Evolutionary conservation across 768 basidiomycete species (phyloP).

Genomic region (Russula virescens): DNA sequence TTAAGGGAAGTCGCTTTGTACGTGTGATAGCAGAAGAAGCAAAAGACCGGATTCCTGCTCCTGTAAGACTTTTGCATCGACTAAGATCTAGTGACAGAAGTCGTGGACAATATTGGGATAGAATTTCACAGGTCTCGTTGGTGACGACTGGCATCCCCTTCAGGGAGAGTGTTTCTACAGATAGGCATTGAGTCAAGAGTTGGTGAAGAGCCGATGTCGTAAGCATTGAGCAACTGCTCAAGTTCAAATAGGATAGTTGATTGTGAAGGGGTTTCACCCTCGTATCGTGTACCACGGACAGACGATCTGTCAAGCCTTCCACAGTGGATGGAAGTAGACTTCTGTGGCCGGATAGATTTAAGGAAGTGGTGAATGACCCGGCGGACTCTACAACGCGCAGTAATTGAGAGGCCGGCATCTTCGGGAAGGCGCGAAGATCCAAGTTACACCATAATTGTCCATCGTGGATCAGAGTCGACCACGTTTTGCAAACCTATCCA

Average conservation of each 20-base stretch:
- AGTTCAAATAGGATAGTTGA: constrained; percentile 62
- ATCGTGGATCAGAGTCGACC: constrained; percentile 73
- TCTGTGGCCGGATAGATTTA: constrained; percentile 62
- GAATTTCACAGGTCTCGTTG: constrained; percentile 65
- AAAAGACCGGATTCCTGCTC: constrained; percentile 50
- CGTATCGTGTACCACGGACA: constrained; percentile 41
- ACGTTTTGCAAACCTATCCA: constrained; percentile 65
- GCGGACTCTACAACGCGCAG: constrained; percentile 46
- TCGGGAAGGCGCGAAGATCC: constrained; percentile 58
- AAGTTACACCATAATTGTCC: constrained; percentile 79
- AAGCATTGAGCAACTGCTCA: constrained; percentile 66
- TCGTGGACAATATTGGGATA: constrained; percentile 52
- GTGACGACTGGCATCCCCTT: constrained; percentile 66
- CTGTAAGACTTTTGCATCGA: constrained; percentile 64
- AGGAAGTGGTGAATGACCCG: constrained; percentile 56
- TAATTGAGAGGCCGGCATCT: constrained; percentile 46
- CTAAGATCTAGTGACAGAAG: constrained; percentile 62
- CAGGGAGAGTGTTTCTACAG: constrained; percentile 51
- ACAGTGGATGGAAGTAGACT: constrained; percentile 45
- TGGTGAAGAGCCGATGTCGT: constrained; percentile 63
- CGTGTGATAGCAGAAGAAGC: constrained; percentile 41
- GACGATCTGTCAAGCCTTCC: constrained; percentile 45
- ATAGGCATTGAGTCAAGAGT: constrained; percentile 60
- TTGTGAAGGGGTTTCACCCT: constrained; percentile 44
- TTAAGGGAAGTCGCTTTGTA: constrained; percentile 47